Base-by-base conservation (phyloP, 2,329 filamentous ascomycete genomes). In the Talaromyces pinophilus region DNA sequence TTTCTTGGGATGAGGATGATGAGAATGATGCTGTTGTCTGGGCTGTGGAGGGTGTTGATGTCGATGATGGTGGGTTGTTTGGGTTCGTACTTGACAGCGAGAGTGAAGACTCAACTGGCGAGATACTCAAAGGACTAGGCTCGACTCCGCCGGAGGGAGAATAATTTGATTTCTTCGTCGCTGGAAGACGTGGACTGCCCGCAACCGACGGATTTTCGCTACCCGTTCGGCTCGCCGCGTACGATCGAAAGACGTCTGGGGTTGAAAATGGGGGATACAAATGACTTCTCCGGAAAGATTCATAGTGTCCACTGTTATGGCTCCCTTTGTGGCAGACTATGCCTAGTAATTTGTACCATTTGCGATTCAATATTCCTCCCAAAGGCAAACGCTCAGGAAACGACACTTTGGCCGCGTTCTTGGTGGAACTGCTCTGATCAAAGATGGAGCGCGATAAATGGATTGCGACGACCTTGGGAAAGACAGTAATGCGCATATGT, bases 301-400 rank as follows among this genome's bases (percentile, higher is more conserved):
- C 95, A 80, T 99, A 99, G 76, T 99, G 95, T 0, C 95, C 95
- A 72, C 93, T 97, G 74, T 97, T 90, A 76, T 99, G 95, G 69
- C 92, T 96, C 44, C 95, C 95, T 74, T 96, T 96, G 76, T 99
- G 95, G 25, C 92, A 96, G 42, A 99, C 92, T 42, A 96, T 87
- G 13, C 90, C 92, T 0, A 96, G 85, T 5, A 99, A 83, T 72
- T 89, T 92, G 79, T 97, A 99, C 75, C 87, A 90, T 69, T 88
- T 90, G 73, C 90, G 88, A 65, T 90, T 86, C 52, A 95, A 80
- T 28, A 98, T 82, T 0, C 92, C 88, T 0, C 95, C 95, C 2
- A 99, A 82, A 0, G 91, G 87, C 2, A 99, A 79, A n/a, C 86
- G 85, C 77, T 98, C 94, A 0, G 93, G 93, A 72, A 98, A 99